These are phyloP conservation scores for Monosporascus sp. DNA, from an alignment of 2,329 filamentous ascomycete species.

Conservation along the genomic window DNA sequence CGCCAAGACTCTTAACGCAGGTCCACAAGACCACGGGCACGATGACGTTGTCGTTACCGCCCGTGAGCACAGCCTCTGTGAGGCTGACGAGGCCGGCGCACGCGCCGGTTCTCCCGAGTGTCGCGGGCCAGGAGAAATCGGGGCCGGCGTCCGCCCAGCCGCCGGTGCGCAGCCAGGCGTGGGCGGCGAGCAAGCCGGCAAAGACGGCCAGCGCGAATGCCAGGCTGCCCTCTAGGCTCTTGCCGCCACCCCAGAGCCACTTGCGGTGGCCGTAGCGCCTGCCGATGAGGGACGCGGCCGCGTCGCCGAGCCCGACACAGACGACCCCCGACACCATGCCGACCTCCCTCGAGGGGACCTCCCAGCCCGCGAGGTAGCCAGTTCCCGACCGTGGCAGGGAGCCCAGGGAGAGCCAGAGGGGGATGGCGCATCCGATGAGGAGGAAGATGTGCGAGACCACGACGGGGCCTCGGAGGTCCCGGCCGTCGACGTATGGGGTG, in stretches of 20 bases:
- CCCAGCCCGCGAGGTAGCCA: constrained; percentile 65
- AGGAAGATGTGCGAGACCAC: constrained; percentile 96
- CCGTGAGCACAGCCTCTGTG: constrained; percentile 91
- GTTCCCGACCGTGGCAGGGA: constrained; percentile 54
- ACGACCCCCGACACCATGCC: constrained; percentile 90
- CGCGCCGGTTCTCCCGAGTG: constrained; percentile 63
- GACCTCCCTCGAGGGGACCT: constrained; percentile 66
- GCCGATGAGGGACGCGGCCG: constrained; percentile 85
- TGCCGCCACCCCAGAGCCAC: constrained; percentile 96
- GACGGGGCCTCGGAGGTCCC: constrained; percentile 87
- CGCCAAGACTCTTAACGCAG: constrained; percentile 71
- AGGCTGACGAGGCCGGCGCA: constrained; percentile 80
- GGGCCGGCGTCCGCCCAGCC: constrained; percentile 47
- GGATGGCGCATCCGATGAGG: constrained; percentile 89
- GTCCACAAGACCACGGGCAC: constrained; percentile 92
- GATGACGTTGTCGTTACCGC: constrained; percentile 97
- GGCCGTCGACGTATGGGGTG: constrained; percentile 88
- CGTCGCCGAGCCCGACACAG: constrained; percentile 92
- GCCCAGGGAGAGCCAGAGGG: constrained; percentile 82
- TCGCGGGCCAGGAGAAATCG: constrained; percentile 27
- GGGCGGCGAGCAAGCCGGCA: constrained; percentile 63
- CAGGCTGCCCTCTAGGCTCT: constrained; percentile 81
- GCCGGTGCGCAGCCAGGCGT: constrained; percentile 70
- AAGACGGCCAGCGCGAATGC: constrained; percentile 82
- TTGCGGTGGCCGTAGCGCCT: constrained; percentile 80